phyloP scores from a whole-genome alignment of 2,329 filamentous ascomycete genomes.

The Lomentospora prolificans region DNA sequence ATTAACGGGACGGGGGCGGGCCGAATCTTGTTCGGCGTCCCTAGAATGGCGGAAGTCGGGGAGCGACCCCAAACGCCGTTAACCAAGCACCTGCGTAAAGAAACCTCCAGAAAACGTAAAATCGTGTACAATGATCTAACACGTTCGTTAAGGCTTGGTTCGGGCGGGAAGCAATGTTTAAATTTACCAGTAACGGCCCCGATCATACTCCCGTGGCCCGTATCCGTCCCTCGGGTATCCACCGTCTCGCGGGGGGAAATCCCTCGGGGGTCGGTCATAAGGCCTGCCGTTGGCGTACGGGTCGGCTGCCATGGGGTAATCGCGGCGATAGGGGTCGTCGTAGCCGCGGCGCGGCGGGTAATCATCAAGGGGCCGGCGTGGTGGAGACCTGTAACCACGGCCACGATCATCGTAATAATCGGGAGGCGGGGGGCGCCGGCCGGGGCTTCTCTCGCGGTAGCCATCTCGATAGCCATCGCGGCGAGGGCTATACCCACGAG shows the following conservation, averaged over 20 bases:
- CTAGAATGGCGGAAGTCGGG: no score
- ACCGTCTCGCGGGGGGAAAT: slow-evolving; percentile 40
- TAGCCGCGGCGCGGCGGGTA: slow-evolving; percentile 61
- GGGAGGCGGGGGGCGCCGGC: slow-evolving; percentile 32
- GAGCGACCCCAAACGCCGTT: no score
- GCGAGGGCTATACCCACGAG: slow-evolving; percentile 75
- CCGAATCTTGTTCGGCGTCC: no score
- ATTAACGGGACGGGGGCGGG: no score
- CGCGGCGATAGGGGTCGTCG: slow-evolving; percentile 67
- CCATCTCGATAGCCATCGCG: slow-evolving; percentile 55
- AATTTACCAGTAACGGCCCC: slow-evolving; percentile 38
- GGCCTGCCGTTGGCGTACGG: slow-evolving; percentile 48
- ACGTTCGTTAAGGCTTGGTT: not conserved
- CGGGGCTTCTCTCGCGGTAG: slow-evolving; percentile 81
- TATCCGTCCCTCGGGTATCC: slow-evolving; percentile 37
- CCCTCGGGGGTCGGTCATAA: slow-evolving; percentile 45
- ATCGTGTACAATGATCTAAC: not conserved
- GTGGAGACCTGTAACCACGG: slow-evolving; percentile 66
- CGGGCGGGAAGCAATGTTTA: not conserved
- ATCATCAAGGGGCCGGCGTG: slow-evolving; percentile 68
- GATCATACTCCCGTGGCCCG: slow-evolving; percentile 36
- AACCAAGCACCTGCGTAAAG: no score
- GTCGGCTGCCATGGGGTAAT: slow-evolving; percentile 53
- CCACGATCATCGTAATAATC: slow-evolving; percentile 83
- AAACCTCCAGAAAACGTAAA: not conserved